Conservation (phyloP, 2,329 filamentous ascomycete genomes). For the Penicillium thymicola region DNA sequence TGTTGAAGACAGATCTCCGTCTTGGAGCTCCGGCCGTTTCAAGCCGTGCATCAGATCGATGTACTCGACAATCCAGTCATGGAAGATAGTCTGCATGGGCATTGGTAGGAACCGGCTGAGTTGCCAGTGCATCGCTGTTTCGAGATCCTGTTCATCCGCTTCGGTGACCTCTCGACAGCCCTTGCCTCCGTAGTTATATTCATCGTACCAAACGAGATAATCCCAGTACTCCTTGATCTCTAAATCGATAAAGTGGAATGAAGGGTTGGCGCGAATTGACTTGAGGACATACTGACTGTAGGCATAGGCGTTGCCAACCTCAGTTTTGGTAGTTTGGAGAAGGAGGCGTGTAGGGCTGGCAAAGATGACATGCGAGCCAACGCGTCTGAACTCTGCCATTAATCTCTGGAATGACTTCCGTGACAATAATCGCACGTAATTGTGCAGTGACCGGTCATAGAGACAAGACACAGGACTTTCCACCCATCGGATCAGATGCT, state of each 20-base stretch:
- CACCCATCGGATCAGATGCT: slow-evolving; percentile 96
- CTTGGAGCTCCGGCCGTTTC: slow-evolving; percentile 61
- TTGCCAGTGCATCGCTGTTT: slow-evolving; percentile 98
- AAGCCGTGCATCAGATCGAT: slow-evolving; percentile 88
- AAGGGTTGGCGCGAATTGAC: slow-evolving; percentile 89
- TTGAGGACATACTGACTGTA: slow-evolving; percentile 98
- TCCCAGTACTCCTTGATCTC: slow-evolving; percentile 99
- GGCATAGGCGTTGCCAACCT: slow-evolving; percentile 93
- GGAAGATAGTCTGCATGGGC: slow-evolving; percentile 77
- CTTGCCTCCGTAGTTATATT: slow-evolving; percentile 97
- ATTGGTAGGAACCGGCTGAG: slow-evolving; percentile 82
- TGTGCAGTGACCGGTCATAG: slow-evolving; percentile 89
- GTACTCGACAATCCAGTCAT: slow-evolving; percentile 92
- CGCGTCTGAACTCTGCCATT: slow-evolving; percentile 92
- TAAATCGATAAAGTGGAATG: slow-evolving; percentile 96
- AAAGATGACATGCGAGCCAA: slow-evolving; percentile 94
- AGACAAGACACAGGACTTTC: slow-evolving; percentile 90
- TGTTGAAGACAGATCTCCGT: slow-evolving; percentile 58
- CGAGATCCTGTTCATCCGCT: slow-evolving; percentile 72
- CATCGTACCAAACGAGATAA: slow-evolving; percentile 97
- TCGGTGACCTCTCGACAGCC: slow-evolving; percentile 78
- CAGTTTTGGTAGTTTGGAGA: slow-evolving; percentile 91
- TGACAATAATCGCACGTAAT: slow-evolving; percentile 98
- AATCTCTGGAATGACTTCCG: slow-evolving; percentile 95
- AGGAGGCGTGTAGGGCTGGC: slow-evolving; percentile 85